Conservation (phyloP, 345 rosid genomes). For the Pseudoturritis turrita region DNA sequence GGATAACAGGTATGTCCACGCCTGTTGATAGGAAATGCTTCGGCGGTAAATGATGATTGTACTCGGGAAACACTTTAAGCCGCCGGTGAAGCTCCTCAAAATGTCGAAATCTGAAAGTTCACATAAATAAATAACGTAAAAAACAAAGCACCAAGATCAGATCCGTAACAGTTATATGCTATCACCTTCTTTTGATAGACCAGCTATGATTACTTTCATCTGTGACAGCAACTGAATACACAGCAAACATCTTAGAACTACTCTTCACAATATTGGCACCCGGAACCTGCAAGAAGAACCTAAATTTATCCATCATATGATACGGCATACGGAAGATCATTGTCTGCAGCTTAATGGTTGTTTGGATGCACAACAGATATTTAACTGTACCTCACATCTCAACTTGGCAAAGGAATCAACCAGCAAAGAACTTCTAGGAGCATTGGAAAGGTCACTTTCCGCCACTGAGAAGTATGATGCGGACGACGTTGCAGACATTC, state of each 20-base stretch:
- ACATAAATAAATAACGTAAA: not conserved
- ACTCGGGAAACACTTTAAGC: constrained; percentile 83
- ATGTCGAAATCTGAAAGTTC: constrained; percentile 74
- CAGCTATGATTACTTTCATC: constrained; percentile 81
- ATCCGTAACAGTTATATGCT: constrained; percentile 21
- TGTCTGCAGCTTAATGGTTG: constrained; percentile 1
- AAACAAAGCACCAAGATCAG: not conserved
- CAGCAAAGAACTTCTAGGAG: constrained; percentile 53
- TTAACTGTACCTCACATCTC: constrained; percentile 84
- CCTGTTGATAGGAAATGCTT: constrained; percentile 97
- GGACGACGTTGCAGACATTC: constrained; percentile 72
- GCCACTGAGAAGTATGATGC: constrained; percentile 39
- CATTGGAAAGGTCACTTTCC: constrained; percentile 41
- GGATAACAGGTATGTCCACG: constrained; percentile 71
- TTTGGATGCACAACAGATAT: constrained; percentile 3
- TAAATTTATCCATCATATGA: constrained; percentile 15
- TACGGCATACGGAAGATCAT: not conserved
- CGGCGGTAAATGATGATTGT: constrained; percentile 91
- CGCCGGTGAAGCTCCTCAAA: constrained; percentile 99
- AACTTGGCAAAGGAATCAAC: constrained; percentile 72
- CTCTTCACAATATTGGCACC: constrained; percentile 97
- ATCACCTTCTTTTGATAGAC: constrained; percentile 98
- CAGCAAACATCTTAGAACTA: constrained; percentile 84
- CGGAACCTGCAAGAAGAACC: constrained; percentile 66
- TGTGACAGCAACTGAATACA: constrained; percentile 87